Evolutionary conservation across 805 yeast species (phyloP).

Genomic region (Priceomyces melissophilus): DNA sequence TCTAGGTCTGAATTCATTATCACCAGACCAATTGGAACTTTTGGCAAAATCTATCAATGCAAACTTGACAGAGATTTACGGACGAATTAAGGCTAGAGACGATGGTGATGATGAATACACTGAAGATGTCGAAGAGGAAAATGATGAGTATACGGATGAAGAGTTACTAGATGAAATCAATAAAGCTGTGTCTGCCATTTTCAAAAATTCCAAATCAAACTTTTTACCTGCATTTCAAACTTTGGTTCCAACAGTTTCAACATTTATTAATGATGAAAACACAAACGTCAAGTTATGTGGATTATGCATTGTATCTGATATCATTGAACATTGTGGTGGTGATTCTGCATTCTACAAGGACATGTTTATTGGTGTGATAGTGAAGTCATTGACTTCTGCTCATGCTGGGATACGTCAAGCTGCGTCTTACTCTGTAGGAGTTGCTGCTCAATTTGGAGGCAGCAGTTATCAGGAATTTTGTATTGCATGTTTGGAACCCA

Average conservation of each 20-base stretch:
- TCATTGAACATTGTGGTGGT: conserved; percentile 76
- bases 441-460: conserved; percentile 81
- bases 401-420: conserved; percentile 80
- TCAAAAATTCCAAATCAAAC: conserved; percentile 55
- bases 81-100: conserved; percentile 70
- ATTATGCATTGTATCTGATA: conserved; percentile 72
- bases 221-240: conserved; percentile 65
- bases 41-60: conserved; percentile 59
- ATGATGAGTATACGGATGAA: conserved; percentile 84
- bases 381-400: conserved; percentile 62
- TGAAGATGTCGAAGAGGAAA: conserved; percentile 82
- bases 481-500: conserved; percentile 66
- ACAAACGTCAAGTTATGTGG: conserved; percentile 73
- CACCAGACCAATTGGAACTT: conserved; percentile 49
- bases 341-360: conserved; percentile 63
- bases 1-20: conserved; percentile 63
- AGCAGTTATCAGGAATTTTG: conserved; percentile 55
- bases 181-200: conserved; percentile 65
- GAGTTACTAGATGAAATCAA: conserved; percentile 84
- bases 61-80: conserved; percentile 64
- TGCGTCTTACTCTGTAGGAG: conserved; percentile 81
- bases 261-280: conserved; percentile 62
- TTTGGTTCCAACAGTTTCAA: conserved; percentile 59
- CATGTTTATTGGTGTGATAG: conserved; percentile 58
- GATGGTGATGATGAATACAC: conserved; percentile 79